phyloP scores from a whole-genome alignment of 2,329 filamentous ascomycete species.

The Fusarium sp. region DNA sequence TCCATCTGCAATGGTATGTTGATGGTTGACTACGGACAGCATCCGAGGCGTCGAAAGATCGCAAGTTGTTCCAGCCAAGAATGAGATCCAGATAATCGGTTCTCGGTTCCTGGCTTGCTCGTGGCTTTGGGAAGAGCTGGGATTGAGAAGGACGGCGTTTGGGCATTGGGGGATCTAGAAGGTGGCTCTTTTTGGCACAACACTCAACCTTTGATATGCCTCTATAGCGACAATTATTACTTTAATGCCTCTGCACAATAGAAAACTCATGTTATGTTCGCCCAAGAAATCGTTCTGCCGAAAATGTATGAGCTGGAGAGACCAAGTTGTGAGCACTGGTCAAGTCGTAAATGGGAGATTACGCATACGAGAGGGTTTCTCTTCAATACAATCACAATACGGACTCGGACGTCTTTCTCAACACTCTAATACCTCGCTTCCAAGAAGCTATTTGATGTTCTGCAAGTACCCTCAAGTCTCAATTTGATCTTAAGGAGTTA shows the following conservation, averaged over 20 bases:
- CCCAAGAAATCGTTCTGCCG: not conserved
- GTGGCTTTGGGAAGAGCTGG: too few species aligned
- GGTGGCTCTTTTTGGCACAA: too few species aligned
- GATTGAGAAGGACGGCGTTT: too few species aligned
- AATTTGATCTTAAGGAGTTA: not conserved
- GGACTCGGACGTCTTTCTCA: not conserved
- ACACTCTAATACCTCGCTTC: not conserved
- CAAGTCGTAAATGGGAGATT: not conserved
- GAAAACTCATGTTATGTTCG: not conserved
- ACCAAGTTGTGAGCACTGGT: not conserved
- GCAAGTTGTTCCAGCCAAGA: not conserved
- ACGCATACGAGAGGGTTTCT: not conserved
- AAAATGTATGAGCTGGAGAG: not conserved
- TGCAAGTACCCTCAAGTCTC: not conserved
- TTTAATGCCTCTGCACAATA: not conserved
- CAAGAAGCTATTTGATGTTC: not conserved
- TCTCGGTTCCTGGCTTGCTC: not conserved
- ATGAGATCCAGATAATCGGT: not conserved
- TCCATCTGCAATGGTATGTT: constrained; percentile 2
- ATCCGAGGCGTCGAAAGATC: not conserved
- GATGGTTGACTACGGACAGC: not conserved
- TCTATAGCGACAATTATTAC: not conserved
- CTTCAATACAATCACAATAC: not conserved
- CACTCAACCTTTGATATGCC: too few species aligned
- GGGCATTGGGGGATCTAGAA: too few species aligned